Base-by-base conservation (phyloP, 2,329 filamentous ascomycete species). In the Penicillium aurantiogriseum region DNA sequence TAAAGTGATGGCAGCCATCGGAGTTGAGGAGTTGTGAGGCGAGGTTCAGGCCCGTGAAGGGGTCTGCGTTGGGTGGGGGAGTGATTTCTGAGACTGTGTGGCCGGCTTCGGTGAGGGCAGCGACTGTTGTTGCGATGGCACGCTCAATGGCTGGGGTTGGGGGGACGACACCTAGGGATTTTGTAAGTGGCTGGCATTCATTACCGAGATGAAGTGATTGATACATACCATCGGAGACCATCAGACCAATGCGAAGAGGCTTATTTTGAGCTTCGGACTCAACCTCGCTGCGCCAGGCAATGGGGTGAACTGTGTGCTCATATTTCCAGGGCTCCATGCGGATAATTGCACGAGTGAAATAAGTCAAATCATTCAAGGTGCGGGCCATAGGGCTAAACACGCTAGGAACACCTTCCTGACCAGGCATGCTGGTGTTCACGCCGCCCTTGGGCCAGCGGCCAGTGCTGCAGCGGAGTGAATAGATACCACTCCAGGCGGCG, bases 361-460 rank as follows among this genome's bases (percentile, higher is more conserved):
- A 96, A 1, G 83, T 83, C 59, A 97, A 77, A 69, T 97, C 92
- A 61, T 87, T 84, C 57, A 96, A 76, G 0, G 92, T 96, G 52
- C 92, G 84, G 3, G 92, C 85, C 93, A 97, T 97, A 5, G 92
- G 92, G 57, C 90, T 93, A 76, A 92, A 96, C 21, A 96, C 91
- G 62, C 88, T 90, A 0, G 91, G 87, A 33, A 97, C 86, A 0
- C 92, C 92, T 71, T 97, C 93, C 71, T 97, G 92, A 0, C 93
- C 93, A 0, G 90, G 86, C 91, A 96, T 96, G 67, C 89, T 92
- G 0, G 92, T 96, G 60, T 84, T 85, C 71, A 91, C 87, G 10
- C 91, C 91, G 42, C 85, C 82, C 74, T 95, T 96, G 1, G 91
- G 91, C 91, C 92, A 97, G 48, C 92, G 83, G 2, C 93, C 92